Base-by-base conservation (phyloP, 148 eudicot species). In the Spergularia marina region DNA sequence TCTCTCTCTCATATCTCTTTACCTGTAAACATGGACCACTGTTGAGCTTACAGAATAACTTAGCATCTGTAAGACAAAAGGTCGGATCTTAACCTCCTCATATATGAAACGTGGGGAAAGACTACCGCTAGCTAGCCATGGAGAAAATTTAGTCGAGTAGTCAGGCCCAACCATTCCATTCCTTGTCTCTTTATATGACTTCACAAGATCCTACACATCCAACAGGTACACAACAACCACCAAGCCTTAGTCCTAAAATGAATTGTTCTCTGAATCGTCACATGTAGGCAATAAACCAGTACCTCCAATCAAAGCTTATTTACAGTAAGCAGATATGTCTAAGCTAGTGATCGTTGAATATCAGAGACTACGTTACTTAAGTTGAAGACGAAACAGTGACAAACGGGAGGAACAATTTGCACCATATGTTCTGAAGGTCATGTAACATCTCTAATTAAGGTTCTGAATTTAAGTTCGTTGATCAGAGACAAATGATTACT, bases 81-180 rank as follows among this genome's bases (percentile, higher is more conserved):
- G 64, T 55, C 34, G 8, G n/a, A 49, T n/a, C 39, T 39, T 39
- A 73, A 94, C 98, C 91, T 94, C 96, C 75, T 90, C 96, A 65
- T 87, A 83, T 72, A 94, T 85, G 62, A 91, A 75, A 25, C 98
- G 90, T 6, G 98, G 96, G 60, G 98, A 94, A 61, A 94, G 81
- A 83, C 96, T 85, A 74, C 98, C 98, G 55, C 86, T 86, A 49
- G 98, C 97, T 68, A 94, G 87, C 98, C 98, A 94, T 56, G 97
- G 96, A 74, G 98, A 94, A 75, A 94, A 90, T 47, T 91, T 94
- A n/a, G 98, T 94, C 0, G 98, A 94, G 85, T 94, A 94, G 80
- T 94, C 93, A 76, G 96, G 86, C 74, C 98, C 98, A 52, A 91
- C 74, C 98, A 94, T 94, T 41, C 97, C 97, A 65, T 94, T 91